These are phyloP conservation scores for Cytidiella melzeri DNA, from an alignment of 768 basidiomycete species.

Conservation along the genomic window DNA sequence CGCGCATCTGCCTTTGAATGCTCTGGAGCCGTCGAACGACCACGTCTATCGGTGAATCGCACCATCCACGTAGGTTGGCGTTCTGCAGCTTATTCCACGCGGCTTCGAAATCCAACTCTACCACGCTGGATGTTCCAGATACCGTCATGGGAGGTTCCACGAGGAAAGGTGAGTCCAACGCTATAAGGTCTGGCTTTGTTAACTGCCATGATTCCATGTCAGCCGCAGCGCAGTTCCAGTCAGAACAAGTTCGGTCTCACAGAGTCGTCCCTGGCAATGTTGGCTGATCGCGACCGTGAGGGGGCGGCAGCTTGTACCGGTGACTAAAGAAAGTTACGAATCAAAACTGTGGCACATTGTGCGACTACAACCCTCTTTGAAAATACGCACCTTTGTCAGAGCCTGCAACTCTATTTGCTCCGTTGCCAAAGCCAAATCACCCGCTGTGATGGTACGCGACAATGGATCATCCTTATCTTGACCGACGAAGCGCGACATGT, in stretches of 20 bases:
- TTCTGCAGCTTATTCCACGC: conserved; percentile 51
- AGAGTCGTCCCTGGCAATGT: conserved; percentile 14
- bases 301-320: neutral
- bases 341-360: too few species aligned
- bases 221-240: neutral
- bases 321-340: neutral
- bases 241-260: neutral
- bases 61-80: conserved; percentile 57
- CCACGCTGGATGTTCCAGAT: conserved; percentile 8
- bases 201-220: conserved; percentile 19
- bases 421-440: conserved; percentile 39
- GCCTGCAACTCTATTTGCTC: conserved; percentile 28
- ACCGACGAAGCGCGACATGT: conserved; percentile 29
- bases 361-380: too few species aligned
- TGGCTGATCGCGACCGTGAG: conserved; percentile 2
- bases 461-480: conserved; percentile 19
- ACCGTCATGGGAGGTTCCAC: conserved; percentile 31
- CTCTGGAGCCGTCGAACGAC: conserved; percentile 50
- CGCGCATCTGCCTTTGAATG: conserved; percentile 37
- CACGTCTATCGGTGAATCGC: conserved; percentile 45
- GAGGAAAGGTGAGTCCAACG: conserved; percentile 67
- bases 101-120: conserved; percentile 41
- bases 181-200: conserved; percentile 53
- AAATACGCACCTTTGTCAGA: conserved; percentile 18
- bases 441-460: conserved; percentile 32